Percentiles rank a stretch among this genome's conserved stretches.
Conservation (phyloP, 148 eudicot genomes). For the Mesembryanthemum crystallinum region DNA sequence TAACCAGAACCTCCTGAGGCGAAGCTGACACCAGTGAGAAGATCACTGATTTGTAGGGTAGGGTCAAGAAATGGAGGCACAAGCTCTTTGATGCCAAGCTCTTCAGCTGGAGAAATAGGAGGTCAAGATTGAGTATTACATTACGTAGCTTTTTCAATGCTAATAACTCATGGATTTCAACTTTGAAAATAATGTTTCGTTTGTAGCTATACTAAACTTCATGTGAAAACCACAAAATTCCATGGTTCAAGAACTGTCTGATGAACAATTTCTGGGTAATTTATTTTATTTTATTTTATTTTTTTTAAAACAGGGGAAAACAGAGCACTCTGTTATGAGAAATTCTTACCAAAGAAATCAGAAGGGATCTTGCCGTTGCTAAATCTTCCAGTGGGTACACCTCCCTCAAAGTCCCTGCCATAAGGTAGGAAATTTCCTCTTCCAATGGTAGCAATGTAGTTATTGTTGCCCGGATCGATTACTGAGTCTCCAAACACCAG, state of each 20-base stretch:
- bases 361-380: constrained; percentile 38
- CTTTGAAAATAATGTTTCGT: no score
- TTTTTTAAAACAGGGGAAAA: neutral
- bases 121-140: neutral
- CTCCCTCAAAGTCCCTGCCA: constrained; percentile 28
- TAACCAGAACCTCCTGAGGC: constrained; percentile 43
- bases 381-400: constrained; percentile 35
- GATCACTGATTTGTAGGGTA: constrained; percentile 31
- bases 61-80: constrained; percentile 51
- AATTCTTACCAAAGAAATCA: constrained; percentile 25
- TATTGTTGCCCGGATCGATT: constrained; percentile 74
- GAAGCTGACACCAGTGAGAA: constrained; percentile 48
- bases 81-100: constrained; percentile 40
- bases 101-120: constrained; percentile 32
- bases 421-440: constrained; percentile 69
- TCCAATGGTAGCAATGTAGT: constrained; percentile 44
- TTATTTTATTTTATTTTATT: no score
- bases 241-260: no score
- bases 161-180: no score
- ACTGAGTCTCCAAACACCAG: constrained; percentile 78
- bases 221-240: no score
- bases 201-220: no score
- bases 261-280: no score
- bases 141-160: no score
- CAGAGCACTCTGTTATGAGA: neutral